phyloP scores from a whole-genome alignment of 129 eudicot species.

The Flaveria trinervia region DNA sequence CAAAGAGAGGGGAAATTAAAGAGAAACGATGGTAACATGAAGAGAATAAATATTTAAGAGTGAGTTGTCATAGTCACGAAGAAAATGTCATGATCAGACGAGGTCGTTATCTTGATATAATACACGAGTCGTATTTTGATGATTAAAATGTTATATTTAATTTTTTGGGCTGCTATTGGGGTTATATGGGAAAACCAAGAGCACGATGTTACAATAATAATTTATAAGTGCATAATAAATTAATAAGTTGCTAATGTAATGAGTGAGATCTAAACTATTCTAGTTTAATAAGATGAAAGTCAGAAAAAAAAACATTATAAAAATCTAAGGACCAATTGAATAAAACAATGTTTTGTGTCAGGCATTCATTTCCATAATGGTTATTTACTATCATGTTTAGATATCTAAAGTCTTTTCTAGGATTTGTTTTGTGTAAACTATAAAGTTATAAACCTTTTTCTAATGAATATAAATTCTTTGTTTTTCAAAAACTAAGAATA shows the following conservation, averaged over 20 bases:
- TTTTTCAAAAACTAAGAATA: no score
- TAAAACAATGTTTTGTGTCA: constrained; percentile 4
- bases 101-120: not conserved
- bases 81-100: not conserved
- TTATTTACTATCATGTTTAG: not conserved
- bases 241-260: not conserved
- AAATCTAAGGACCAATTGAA: not conserved
- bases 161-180: constrained; percentile 5
- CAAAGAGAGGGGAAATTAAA: not conserved
- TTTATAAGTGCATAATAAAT: not conserved
- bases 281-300: constrained; percentile 16
- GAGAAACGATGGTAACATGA: not conserved
- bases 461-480: no score
- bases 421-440: not conserved
- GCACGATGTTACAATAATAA: not conserved
- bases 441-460: no score
- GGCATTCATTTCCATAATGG: constrained; percentile 3
- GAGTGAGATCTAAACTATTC: constrained; percentile 10
- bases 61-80: not conserved
- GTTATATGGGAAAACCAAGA: not conserved
- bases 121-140: not conserved
- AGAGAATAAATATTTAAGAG: not conserved
- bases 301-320: constrained; percentile 9
- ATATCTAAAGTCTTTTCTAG: not conserved
- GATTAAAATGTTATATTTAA: not conserved